These are phyloP conservation scores for Simplicillium sp. DNA, from an alignment of 2,329 filamentous ascomycete species.

Conservation along the genomic window DNA sequence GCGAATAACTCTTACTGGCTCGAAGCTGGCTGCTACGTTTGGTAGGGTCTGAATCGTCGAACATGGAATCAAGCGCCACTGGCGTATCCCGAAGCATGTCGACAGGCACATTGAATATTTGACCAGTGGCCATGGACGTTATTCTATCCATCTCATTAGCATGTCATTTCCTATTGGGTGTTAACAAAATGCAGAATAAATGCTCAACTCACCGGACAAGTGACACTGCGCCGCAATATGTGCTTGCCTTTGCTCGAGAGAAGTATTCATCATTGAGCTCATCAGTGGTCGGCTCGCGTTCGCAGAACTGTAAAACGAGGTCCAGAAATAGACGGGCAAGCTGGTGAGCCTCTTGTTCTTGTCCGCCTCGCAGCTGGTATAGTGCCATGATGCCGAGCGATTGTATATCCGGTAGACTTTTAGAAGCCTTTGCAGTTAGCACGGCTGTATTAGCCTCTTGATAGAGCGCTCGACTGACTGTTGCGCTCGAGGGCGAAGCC, in stretches of 20 bases:
- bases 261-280: neutral
- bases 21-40: too few species aligned
- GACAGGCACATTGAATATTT: too few species aligned
- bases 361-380: slow-evolving; percentile 5
- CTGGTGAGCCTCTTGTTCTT: slow-evolving; percentile 3
- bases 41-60: too few species aligned
- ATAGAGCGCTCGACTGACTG: slow-evolving; percentile 1
- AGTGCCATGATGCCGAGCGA: slow-evolving; percentile 7
- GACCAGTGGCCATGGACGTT: too few species aligned
- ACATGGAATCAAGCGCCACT: too few species aligned
- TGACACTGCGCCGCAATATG: slow-evolving; percentile 8
- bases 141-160: too few species aligned
- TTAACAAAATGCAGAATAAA: too few species aligned
- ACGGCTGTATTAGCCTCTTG: too few species aligned
- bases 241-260: slow-evolving; percentile 1
- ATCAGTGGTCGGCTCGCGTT: neutral
- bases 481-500: neutral
- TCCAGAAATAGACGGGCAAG: slow-evolving; percentile 3
- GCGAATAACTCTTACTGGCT: too few species aligned
- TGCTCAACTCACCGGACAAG: slow-evolving; percentile 4
- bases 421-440: too few species aligned
- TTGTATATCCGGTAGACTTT: slow-evolving; percentile 7
- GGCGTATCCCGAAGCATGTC: too few species aligned
- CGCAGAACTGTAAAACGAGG: slow-evolving; percentile 1
- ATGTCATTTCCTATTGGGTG: too few species aligned